Base-by-base conservation (phyloP, 2,329 filamentous ascomycete species). In the Exophiala oligosperma region DNA sequence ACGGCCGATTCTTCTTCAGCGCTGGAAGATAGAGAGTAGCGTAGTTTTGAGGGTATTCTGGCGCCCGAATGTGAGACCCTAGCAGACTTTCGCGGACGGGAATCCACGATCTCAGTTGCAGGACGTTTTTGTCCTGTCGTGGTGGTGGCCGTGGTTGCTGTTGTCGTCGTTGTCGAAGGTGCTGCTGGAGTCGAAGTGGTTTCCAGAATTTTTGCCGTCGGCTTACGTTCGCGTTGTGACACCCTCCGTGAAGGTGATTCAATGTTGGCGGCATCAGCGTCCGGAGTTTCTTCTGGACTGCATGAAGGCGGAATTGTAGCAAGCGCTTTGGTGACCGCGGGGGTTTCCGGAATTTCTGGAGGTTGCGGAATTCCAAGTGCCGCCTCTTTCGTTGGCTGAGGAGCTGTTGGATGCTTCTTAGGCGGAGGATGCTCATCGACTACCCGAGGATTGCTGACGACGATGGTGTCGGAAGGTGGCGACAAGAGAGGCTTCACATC, bases 141-240 rank as follows among this genome's bases (percentile, higher is more conserved):
- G 2, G 32, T 35, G 11, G 32, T 11, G 32, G 9, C 9, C 6
- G 32, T 35, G 8, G 32, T 35, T 9, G 4, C 32, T 9, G 9
- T 35, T 35, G 32, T 9, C 7, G 32, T 8, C 9, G 32, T 6
- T 28, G 26, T 28, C 26, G 7, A 7, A 28, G 26, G 17, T 17
- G 17, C 26, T 35, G 32, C 32, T 9, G 54, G 17, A 2, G 54
- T 53, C n/a, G 28, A 29, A 43, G 51, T 38, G 8, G 50, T 54
- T 40, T 54, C 59, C 21, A 62, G 43, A 28, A 54, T 44, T 54
- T 64, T 64, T 23, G 54, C 56, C 17, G 62, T 58, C 9, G 56
- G 59, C 52, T 62, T 64, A 14, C 59, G 50, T 29, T 64, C 62
- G 26, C 62, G 54, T 29, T 37, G 54, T 23, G 62, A 64, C 14